Base-by-base conservation (phyloP, 805 yeast species). In the Starmerella sirachaensis region DNA sequence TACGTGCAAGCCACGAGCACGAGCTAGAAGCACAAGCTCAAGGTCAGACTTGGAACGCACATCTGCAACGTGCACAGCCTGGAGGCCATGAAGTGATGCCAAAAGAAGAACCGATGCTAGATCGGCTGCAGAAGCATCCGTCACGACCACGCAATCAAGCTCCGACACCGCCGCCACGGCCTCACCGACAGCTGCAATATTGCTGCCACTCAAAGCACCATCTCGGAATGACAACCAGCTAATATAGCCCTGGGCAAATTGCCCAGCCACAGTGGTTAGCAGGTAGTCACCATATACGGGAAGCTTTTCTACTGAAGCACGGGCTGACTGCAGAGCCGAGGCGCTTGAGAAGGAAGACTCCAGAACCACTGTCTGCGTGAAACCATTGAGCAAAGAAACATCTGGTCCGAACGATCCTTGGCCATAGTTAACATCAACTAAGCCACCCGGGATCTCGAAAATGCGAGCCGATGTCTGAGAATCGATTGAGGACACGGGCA, bases 91-190 rank as follows among this genome's bases (percentile, higher is more conserved):
- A 56, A 88, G 70, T 19, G 94, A 80, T 30, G 96, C 94, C 62
- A 88, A 67, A 54, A 88, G 70, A 57, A 88, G 65, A 31, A 86
- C 78, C 3, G 94, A 81, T n/a, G 97, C 97, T 54, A 88, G 68
- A 54, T 84, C 88, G 27, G 95, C 81, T 18, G 88, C 77, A 58
- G 74, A 76, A 34, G 97, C 95, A 61, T 88, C 96, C 29, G 95
- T 84, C 47, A 86, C 70, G 43, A 88, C 78, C 42, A 91, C 88
- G 46, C 77, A 74, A 53, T 85, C 75, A 51, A 82, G 93, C 21
- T 78, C 68, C 19, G 93, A 74, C 30, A 84, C 78, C 10, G 29
- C 13, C 23, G 79, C 69, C n/a, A 86, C 69, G 31, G 86, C 81
- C 53, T 77, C 78, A 51, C 72, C 68, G 29, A 62, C 51, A 54